A percentile compares a stretch with the other conserved stretches of the same genome.
phyloP scores from a whole-genome alignment of 2,329 filamentous ascomycete species.

The Microascus cirrosus region DNA sequence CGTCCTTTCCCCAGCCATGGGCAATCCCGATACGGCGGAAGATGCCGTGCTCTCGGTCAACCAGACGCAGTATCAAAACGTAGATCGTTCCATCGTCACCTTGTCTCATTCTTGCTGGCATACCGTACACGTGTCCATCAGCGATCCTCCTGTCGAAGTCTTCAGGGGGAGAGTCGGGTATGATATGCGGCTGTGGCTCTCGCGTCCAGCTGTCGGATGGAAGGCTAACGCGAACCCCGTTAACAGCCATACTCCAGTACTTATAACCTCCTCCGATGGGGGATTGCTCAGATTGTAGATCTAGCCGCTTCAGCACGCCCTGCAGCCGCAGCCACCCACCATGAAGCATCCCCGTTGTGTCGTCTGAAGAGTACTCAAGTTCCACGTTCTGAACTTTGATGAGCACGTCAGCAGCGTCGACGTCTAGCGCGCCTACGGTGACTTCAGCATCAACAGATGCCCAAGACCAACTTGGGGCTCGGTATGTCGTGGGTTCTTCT shows the following conservation, averaged over 20 bases:
- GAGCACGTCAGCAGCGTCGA: neutral
- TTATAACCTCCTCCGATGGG: neutral
- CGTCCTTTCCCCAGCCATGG: too few species aligned
- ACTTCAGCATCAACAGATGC: neutral
- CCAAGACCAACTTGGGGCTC: neutral
- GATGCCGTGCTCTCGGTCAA: too few species aligned
- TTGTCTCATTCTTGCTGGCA: neutral
- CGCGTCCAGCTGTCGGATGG: neutral
- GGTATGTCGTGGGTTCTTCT: neutral
- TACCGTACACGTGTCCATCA: neutral
- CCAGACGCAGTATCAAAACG: too few species aligned
- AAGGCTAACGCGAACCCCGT: neutral
- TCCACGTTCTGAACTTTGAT: neutral
- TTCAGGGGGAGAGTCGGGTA: neutral
- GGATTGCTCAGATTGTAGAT: neutral
- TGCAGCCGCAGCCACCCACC: neutral
- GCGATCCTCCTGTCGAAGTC: neutral
- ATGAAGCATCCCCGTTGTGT: neutral
- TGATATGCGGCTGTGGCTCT: neutral
- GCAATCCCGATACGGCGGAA: too few species aligned
- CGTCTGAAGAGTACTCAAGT: neutral
- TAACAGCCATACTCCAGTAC: neutral
- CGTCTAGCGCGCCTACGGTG: neutral
- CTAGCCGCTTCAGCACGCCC: neutral
- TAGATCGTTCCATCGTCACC: too few species aligned